Base-by-base conservation (phyloP, 306 rosid genomes). In the Carpinus fangiana region DNA sequence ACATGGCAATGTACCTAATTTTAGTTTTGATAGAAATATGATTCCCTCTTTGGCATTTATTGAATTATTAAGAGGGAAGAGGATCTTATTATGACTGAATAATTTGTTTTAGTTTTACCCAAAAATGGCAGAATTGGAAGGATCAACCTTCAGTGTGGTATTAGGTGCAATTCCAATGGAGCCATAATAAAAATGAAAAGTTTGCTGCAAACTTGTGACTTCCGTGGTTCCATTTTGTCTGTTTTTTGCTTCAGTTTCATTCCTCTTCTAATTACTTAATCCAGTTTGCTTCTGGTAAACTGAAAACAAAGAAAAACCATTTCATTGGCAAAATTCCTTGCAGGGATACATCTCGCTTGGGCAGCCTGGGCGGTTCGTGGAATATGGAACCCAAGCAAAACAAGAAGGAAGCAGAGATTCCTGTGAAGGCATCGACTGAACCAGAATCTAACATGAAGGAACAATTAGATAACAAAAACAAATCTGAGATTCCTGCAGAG, bases 401-500 rank as follows among this genome's bases (percentile, higher is more conserved):
- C 10, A 65, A 65, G 4, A 17, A 38, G 70, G 70, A 65, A 36
- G 26, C 48, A 36, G 13, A 65, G 70, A 65, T 72, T 46, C 76
- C 76, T 36, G 53, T 45, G 5, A 73, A 73, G 64, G 21, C 38
- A 10, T 57, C 18, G 13, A 3, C 62, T 36, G 43, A 74, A 54
- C 74, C 69, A 18, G 73, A 67, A 52, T 38, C 76, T 67, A 65
- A 65, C 70, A 31, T 28, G 61, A 43, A 4, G 78, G 65, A 55
- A 78, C 34, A 57, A 41, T 23, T 2, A 5, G 26, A 16, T 18
- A 45, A 55, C 34, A 38, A 50, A 20, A 38, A 34, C 9, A 38
- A 17, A 34, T 38, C 52, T 13, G 72, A 72, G 38, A 23, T 57
- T 72, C 77, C 74, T 82, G 79, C 46, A 52, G 74, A 79, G 71